These are phyloP conservation scores for Scheffersomyces stipitis DNA, from an alignment of 805 yeast genomes.

Conservation along the genomic window DNA sequence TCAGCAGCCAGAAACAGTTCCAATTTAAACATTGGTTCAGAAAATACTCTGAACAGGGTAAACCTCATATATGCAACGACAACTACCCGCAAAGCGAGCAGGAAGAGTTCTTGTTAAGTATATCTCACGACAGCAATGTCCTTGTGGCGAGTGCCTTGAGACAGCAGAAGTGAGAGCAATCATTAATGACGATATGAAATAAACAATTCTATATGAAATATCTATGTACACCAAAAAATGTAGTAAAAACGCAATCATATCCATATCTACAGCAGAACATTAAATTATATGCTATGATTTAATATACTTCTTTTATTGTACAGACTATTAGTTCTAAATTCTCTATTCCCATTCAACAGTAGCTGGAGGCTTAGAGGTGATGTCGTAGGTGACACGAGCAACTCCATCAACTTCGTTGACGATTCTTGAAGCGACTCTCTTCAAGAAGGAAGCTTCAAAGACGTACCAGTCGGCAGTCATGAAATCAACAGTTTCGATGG, in stretches of 20 bases:
- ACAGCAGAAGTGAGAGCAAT: too few species aligned
- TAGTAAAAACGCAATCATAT: background rate
- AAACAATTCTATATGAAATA: too few species aligned
- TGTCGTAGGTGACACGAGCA: conserved; percentile 97
- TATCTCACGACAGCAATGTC: conserved; percentile 67
- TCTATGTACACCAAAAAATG: too few species aligned
- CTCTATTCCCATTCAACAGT: conserved; percentile 98
- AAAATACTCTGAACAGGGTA: conserved; percentile 35
- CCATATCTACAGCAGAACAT: background rate
- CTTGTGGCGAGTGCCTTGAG: conserved; percentile 58
- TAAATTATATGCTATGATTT: too few species aligned
- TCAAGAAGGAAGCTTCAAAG: conserved; percentile 88
- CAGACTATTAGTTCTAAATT: too few species aligned
- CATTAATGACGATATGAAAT: too few species aligned
- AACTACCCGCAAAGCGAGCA: conserved; percentile 19
- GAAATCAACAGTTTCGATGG: conserved; percentile 95
- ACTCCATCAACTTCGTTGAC: conserved; percentile 99
- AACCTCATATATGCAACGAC: conserved; percentile 42
- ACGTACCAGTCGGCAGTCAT: conserved; percentile 99
- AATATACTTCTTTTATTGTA: background rate
- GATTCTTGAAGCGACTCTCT: conserved; percentile 90
- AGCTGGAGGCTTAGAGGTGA: conserved; percentile 99
- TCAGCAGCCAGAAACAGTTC: conserved; percentile 50
- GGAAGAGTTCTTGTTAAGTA: conserved; percentile 54
- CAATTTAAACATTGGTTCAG: conserved; percentile 63